Evolutionary conservation across 768 basidiomycete species (phyloP), one percentile per base, ranked within the genome.

Genomic region (Gloeopeniophorella convolvens): DNA sequence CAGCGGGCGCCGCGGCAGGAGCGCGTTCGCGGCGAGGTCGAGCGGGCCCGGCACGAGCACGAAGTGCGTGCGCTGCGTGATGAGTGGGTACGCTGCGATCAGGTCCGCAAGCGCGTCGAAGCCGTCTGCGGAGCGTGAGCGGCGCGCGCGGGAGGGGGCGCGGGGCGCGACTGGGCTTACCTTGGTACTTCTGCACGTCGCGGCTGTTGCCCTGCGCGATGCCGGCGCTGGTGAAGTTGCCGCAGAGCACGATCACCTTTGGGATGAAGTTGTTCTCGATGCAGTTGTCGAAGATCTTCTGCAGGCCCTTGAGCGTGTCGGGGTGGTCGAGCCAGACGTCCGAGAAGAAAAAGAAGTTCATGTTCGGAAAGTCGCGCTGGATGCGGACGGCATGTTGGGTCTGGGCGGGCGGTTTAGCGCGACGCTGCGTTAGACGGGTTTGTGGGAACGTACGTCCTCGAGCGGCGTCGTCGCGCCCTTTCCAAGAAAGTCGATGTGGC

Each of bases 401-500:
- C 87, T 10, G 36, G 9, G 5, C 50, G n/a, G 34, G 26, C 43
- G 53, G 36, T 18, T 50, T 13, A 18, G 33, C 3, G 23, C n/a
- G 11, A 48, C 10, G 20, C 30, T 11, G 21, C 9, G 20, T 10
- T 12, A 31, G 3, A 34, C 21, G 18, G 15, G n/a, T n/a, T 41
- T 20, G 30, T 20, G 10, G 18, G 39, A 4, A 66, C 82, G 46
- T 60, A 94, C 95, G 65, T 98, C 96, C 70, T 98, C 94, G 5
- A 87, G 69, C 18, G 92, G 67, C 2, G 94, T 91, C 1, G 93
- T 87, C 3, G 89, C 82, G 2, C 96, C 96, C 60, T 87, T 83
- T n/a, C 96, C 96, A 10, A 98, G 76, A 62, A 98, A 96, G 65
- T 99, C 96, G 26, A 97, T 83, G 62, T 98, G 96, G 0, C 94